These are phyloP conservation scores for Purpureocillium takamizusanense DNA, from an alignment of 2,329 filamentous ascomycete species.

Conservation along the genomic window DNA sequence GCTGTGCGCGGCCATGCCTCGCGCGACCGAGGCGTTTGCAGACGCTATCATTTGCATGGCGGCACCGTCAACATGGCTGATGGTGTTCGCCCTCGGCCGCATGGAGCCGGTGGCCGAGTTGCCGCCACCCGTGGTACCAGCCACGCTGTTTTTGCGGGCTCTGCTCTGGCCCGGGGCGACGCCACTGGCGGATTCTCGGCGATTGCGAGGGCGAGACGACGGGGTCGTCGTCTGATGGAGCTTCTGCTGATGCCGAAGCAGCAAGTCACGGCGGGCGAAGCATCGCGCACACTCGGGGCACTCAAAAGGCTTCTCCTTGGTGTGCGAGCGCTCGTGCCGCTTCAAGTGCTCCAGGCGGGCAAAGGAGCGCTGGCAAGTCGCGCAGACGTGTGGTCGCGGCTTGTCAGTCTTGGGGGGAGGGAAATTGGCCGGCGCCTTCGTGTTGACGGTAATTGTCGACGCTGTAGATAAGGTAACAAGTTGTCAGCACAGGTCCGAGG, in stretches of 20 bases:
- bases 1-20: conserved; percentile 47
- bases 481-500: neutral
- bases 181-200: conserved; percentile 79
- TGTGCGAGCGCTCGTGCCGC: conserved; percentile 94
- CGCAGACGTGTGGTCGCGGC: conserved; percentile 88
- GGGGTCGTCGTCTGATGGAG: conserved; percentile 88
- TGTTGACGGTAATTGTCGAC: conserved; percentile 44
- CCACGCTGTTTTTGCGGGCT: conserved; percentile 88
- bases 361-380: conserved; percentile 84
- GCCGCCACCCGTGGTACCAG: conserved; percentile 40
- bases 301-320: conserved; percentile 97
- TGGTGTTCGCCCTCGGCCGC: conserved; percentile 89
- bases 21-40: conserved; percentile 43
- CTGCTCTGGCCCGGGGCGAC: conserved; percentile 58
- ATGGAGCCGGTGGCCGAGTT: conserved; percentile 47
- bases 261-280: conserved; percentile 85
- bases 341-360: conserved; percentile 94
- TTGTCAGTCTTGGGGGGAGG: conserved; percentile 94
- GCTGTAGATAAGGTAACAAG: conserved; percentile 20
- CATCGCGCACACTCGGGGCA: conserved; percentile 91
- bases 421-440: conserved; percentile 38
- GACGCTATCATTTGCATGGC: conserved; percentile 64
- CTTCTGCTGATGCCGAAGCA: conserved; percentile 96
- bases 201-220: conserved; percentile 75
- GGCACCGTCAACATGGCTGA: conserved; percentile 79